These are phyloP conservation scores for Cubamyces lactineus DNA, from an alignment of 768 basidiomycete genomes.

Conservation along the genomic window DNA sequence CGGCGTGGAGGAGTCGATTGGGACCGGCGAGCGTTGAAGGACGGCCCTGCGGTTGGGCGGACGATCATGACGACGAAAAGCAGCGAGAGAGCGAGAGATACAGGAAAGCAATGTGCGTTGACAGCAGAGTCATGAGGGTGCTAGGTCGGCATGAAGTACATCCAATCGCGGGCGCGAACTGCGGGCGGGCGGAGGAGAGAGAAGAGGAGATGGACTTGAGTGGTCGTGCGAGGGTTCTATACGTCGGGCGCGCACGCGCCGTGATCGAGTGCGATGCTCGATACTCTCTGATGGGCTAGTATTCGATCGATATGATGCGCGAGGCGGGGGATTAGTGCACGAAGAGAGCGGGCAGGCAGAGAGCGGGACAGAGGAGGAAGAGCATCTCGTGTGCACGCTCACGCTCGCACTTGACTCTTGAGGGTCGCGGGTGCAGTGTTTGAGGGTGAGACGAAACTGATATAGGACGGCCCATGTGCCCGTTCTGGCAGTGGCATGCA, in stretches of 20 bases:
- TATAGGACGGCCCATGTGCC: constrained; percentile 16
- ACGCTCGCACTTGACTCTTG: not conserved
- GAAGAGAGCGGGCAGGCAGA: not conserved
- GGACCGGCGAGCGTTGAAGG: constrained; percentile 13
- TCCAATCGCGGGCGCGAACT: constrained; percentile 2
- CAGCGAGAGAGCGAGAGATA: not conserved
- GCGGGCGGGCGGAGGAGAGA: not conserved
- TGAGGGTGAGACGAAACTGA: constrained; percentile 13
- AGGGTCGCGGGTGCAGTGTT: constrained; percentile 14
- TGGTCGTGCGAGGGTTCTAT: constrained; percentile 14
- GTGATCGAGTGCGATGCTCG: constrained; percentile 9
- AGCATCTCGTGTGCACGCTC: constrained; percentile 13
- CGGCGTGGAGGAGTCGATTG: constrained; percentile 21
- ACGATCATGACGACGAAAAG: constrained; percentile 19
- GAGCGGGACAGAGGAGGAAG: not conserved
- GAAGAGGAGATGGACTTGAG: not conserved
- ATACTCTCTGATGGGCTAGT: constrained; percentile 12
- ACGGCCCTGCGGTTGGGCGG: constrained; percentile 4
- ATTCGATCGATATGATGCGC: constrained; percentile 21
- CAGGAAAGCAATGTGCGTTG: not conserved
- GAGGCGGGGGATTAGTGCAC: not conserved
- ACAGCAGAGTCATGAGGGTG: constrained; percentile 17
- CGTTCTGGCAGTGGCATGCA: not conserved
- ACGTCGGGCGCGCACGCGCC: not conserved
- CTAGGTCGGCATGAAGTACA: constrained; percentile 9